A percentile compares a stretch with the other conserved stretches of the same genome.
These are phyloP conservation scores for Zygnema circumcarinatum DNA, from an alignment of 139 green algal genomes.

Conservation along the genomic window DNA sequence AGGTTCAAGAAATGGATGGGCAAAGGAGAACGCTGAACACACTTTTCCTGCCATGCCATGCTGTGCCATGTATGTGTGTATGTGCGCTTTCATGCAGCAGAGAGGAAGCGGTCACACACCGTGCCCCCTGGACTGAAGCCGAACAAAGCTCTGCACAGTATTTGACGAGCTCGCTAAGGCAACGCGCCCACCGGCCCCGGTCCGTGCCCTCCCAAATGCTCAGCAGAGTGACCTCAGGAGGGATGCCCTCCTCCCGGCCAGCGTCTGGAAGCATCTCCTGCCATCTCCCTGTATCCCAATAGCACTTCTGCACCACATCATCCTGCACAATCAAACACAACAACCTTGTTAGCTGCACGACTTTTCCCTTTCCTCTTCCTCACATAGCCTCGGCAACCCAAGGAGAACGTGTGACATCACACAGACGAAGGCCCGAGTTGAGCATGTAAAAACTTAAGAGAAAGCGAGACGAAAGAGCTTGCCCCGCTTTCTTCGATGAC, in stretches of 20 bases:
- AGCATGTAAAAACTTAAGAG: too few species aligned
- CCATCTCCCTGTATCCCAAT: slow-evolving; percentile 86
- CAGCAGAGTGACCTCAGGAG: slow-evolving; percentile 2
- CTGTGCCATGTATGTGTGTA: too few species aligned
- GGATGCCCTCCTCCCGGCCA: background rate
- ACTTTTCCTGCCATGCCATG: too few species aligned
- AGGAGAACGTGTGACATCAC: background rate
- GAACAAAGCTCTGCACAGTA: slow-evolving; percentile 67
- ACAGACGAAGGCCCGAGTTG: background rate
- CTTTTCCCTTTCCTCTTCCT: background rate
- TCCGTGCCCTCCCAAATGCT: slow-evolving; percentile 58
- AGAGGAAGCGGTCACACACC: too few species aligned
- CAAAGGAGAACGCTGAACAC: too few species aligned
- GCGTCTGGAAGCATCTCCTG: slow-evolving; percentile 68
- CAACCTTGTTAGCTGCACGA: background rate
- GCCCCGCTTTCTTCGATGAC: slow-evolving; percentile 75
- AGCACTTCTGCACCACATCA: slow-evolving; percentile 67
- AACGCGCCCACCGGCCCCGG: slow-evolving; percentile 70
- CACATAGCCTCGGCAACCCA: background rate
- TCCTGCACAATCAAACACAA: slow-evolving; percentile 33
- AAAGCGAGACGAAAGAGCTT: slow-evolving; percentile 10
- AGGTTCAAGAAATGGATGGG: too few species aligned
- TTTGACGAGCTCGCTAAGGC: slow-evolving; percentile 72
- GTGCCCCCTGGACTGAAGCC: slow-evolving; percentile 59
- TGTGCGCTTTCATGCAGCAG: too few species aligned